Evolutionary conservation across 106 monocot species (phyloP), one percentile per base, ranked within the genome.

Genomic region (Dendrobium catenatum): DNA sequence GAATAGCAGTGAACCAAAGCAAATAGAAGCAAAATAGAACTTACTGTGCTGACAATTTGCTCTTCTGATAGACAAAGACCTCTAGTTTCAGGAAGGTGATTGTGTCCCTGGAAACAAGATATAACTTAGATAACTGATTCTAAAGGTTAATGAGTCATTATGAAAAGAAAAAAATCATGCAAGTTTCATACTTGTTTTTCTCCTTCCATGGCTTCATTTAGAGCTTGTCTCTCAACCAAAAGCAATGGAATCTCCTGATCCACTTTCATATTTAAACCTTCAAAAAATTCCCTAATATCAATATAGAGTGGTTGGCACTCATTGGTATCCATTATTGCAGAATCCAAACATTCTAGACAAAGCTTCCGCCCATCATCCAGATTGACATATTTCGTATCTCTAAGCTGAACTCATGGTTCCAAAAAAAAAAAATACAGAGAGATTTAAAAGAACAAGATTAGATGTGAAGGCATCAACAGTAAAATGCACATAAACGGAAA

Each of bases 31-130:
- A 31, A 6, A 55, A 79, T 0, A 55, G 55, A 67, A 22, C 88
- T 85, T 87, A 97, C 96, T 58, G 90, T 89, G 87, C 94, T 92
- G 75, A 97, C 88, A 79, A 88, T 94, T 81, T 94, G 94, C 84
- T 96, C 96, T 80, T 96, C 96, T n/a, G 96, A 92, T 19, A 96
- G 85, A 72, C 96, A 97, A 17, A 97, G 91, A 43, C 96, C 96
- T 92, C 96, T 90, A 13, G 96, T 97, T 84, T 97, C 94, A 68
- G 96, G 89, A 70, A 92, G 85, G 58, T 92, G 93, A 81, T 96
- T 94, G 79, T 89, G 89, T 55, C 85, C 94, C 96, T 97, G 72
- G 8, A 78, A 78, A 26, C 51, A 42, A 81, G 31, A 75, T 19
- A 16, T 72, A 76, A 31, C 22, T 76, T n/a, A 40, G 26, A 9